These are phyloP conservation scores for Nothophytophthora sp. DNA, from an alignment of 352 stramenopile species.

Conservation along the genomic window DNA sequence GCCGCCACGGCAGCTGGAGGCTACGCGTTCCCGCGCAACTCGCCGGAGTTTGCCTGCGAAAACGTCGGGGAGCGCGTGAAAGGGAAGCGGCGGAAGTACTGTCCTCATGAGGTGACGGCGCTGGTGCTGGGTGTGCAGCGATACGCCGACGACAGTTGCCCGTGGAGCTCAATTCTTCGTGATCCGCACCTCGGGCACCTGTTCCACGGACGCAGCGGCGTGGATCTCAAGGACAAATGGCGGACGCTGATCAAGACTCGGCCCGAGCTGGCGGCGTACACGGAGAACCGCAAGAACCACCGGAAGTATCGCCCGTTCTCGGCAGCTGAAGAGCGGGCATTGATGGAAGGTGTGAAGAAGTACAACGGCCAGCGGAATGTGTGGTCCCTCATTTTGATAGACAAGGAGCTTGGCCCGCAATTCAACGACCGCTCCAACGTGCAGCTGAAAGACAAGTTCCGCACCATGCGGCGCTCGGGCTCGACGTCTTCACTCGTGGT, in stretches of 20 bases:
- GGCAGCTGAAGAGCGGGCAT: slow-evolving; percentile 67
- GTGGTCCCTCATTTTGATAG: slow-evolving; percentile 81
- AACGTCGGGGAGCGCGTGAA: slow-evolving; percentile 84
- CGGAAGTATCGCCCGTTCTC: slow-evolving; percentile 84
- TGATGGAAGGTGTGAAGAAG: slow-evolving; percentile 89
- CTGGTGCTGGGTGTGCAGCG: slow-evolving; percentile 80
- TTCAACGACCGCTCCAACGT: slow-evolving; percentile 87
- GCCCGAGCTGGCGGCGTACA: slow-evolving; percentile 74
- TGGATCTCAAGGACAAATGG: slow-evolving; percentile 88
- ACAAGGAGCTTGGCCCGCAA: slow-evolving; percentile 74
- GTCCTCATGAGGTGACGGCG: slow-evolving; percentile 83
- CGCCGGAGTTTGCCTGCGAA: slow-evolving; percentile 76
- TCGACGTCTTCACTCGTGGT: slow-evolving; percentile 39
- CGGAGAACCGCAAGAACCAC: slow-evolving; percentile 87
- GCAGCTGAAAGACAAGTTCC: slow-evolving; percentile 86
- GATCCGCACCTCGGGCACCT: slow-evolving; percentile 73
- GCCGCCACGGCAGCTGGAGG: slow-evolving; percentile 29
- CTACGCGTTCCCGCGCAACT: slow-evolving; percentile 70
- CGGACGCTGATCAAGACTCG: slow-evolving; percentile 81
- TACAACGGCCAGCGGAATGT: slow-evolving; percentile 85
- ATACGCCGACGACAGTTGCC: slow-evolving; percentile 84
- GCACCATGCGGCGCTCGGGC: slow-evolving; percentile 72
- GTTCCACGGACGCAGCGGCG: slow-evolving; percentile 76
- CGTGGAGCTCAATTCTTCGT: slow-evolving; percentile 80
- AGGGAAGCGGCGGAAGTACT: slow-evolving; percentile 83